These are phyloP conservation scores for Xylaria sp. DNA, from an alignment of 2,329 filamentous ascomycete genomes.

Conservation along the genomic window DNA sequence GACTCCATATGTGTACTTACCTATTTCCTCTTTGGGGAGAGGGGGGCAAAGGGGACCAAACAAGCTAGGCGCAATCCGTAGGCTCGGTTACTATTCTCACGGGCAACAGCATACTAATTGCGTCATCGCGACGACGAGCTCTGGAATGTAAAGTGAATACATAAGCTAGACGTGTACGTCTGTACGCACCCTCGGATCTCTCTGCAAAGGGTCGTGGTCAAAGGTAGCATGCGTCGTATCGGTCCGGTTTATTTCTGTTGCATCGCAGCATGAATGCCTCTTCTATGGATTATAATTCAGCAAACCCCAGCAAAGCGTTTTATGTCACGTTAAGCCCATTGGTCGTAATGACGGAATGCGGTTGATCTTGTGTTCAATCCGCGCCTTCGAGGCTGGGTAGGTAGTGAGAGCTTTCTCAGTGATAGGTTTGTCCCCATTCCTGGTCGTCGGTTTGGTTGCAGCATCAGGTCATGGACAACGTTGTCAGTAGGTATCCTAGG, in stretches of 20 bases:
- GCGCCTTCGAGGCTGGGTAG: background rate
- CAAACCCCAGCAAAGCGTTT: constrained; percentile 3
- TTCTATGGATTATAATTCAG: constrained; percentile 7
- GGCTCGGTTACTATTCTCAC: background rate
- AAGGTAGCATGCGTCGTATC: constrained; percentile 11
- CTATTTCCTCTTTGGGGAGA: background rate
- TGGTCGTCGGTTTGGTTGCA: background rate
- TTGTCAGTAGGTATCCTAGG: background rate
- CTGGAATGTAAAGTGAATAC: background rate
- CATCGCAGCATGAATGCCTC: constrained; percentile 14
- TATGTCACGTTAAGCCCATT: constrained; percentile 11
- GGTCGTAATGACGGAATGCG: constrained; percentile 9
- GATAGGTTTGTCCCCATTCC: constrained; percentile 3
- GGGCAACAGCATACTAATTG: constrained; percentile 6
- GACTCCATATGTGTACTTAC: background rate
- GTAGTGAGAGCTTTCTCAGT: background rate
- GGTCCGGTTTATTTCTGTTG: constrained; percentile 14
- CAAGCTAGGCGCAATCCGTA: background rate
- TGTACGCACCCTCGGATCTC: background rate
- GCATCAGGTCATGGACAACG: constrained; percentile 1
- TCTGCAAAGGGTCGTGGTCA: constrained; percentile 1
- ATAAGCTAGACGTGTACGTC: background rate
- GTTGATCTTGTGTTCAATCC: constrained; percentile 7
- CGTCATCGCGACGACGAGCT: constrained; percentile 13
- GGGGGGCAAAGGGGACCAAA: background rate